Evolutionary conservation across 129 eudicot genomes (phyloP).

Genomic region (Helichrysum umbraculigerum): DNA sequence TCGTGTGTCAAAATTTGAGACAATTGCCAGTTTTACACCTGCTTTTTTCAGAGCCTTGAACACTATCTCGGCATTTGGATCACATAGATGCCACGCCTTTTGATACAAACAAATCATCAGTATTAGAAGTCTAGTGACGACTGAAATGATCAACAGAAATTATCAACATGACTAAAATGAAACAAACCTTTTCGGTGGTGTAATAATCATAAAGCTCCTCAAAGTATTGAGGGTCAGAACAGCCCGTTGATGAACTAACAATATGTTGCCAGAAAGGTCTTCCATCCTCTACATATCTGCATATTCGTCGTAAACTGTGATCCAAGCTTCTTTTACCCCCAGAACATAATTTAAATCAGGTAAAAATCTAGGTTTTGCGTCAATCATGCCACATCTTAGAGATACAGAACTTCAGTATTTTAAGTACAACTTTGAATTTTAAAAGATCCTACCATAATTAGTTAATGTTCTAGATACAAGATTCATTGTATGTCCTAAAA

Average conservation of each 20-base stretch:
- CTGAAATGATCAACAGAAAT: not conserved
- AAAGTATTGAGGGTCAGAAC: conserved; percentile 91
- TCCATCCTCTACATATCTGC: conserved; percentile 93
- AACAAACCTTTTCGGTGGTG: conserved; percentile 84
- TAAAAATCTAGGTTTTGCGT: not conserved
- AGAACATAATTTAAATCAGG: not conserved
- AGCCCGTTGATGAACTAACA: conserved; percentile 95
- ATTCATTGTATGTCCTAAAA: too few species aligned
- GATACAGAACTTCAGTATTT: not conserved
- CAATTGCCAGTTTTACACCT: conserved; percentile 85
- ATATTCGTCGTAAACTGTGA: not conserved
- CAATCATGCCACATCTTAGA: not conserved
- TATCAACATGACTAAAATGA: not conserved
- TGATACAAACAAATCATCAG: conserved; percentile 17
- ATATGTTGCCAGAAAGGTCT: conserved; percentile 98
- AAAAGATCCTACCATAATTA: too few species aligned
- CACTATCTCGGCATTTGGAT: conserved; percentile 87
- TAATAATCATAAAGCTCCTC: conserved; percentile 96
- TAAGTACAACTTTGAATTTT: too few species aligned
- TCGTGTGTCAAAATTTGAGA: conserved; percentile 94
- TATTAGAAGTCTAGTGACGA: not conserved
- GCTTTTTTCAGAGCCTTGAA: conserved; percentile 75
- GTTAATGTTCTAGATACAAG: too few species aligned
- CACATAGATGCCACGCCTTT: conserved; percentile 97
- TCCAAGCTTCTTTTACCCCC: not conserved